Conservation (phyloP, 108 stramenopile genomes). For the Pelagomonas calceolata region DNA sequence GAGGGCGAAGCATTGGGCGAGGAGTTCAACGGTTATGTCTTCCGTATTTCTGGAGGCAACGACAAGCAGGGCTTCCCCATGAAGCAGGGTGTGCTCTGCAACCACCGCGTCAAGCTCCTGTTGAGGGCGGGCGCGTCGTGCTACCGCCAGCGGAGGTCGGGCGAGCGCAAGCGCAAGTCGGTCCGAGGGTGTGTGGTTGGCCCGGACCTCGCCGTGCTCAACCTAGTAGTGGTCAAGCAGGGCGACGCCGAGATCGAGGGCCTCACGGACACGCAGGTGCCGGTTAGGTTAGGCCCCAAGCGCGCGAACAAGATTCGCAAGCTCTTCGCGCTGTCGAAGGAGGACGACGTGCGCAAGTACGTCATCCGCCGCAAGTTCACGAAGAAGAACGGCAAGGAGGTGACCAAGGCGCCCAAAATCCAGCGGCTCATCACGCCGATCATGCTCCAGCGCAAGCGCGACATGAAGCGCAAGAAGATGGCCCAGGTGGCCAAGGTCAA, state of each 20-base stretch:
- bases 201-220: constrained; percentile 93
- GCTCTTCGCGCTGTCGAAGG: constrained; percentile 98
- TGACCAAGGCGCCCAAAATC: constrained; percentile 93
- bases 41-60: constrained; percentile 96
- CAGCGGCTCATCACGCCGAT: constrained; percentile 97
- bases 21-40: constrained; percentile 93
- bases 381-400: constrained; percentile 85
- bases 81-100: constrained; percentile 97
- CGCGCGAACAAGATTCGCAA: constrained; percentile 99
- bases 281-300: constrained; percentile 98
- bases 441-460: constrained; percentile 86
- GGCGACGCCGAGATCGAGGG: constrained; percentile 83
- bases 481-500: constrained; percentile 57
- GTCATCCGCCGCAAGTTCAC: constrained; percentile 89
- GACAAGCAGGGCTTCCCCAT: constrained; percentile 99
- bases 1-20: constrained; percentile 89
- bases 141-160: constrained; percentile 80
- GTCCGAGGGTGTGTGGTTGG: constrained; percentile 98
- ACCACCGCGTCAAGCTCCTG: constrained; percentile 92
- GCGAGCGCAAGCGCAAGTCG: constrained; percentile 99
- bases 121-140: constrained; percentile 81
- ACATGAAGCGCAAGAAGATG: constrained; percentile 66
- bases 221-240: constrained; percentile 90
- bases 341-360: constrained; percentile 97
- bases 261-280: constrained; percentile 79